A percentile compares a stretch with the other conserved stretches of the same genome.
phyloP scores from a whole-genome alignment of 495 filamentous ascomycete species.

The Tetracladium marchalianum region DNA sequence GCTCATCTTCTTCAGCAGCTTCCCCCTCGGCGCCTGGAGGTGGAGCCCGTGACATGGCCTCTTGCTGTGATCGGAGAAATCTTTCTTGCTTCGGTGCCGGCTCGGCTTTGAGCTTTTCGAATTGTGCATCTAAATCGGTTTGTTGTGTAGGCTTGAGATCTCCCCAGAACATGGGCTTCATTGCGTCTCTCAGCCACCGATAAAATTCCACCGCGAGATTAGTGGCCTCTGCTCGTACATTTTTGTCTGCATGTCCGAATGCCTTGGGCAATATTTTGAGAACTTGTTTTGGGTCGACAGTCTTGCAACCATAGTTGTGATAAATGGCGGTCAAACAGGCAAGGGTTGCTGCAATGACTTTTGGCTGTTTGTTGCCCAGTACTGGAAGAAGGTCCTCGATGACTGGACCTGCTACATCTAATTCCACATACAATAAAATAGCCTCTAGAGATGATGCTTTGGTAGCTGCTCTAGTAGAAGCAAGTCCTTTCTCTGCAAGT shows the following conservation, averaged over 20 bases:
- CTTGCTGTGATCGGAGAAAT: constrained; percentile 81
- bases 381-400: constrained; percentile 85
- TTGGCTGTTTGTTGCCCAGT: constrained; percentile 86
- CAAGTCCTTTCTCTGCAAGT: constrained; percentile 86
- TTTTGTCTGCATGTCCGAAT: constrained; percentile 96
- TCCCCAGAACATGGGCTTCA: constrained; percentile 96
- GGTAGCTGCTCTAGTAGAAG: constrained; percentile 74
- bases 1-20: constrained; percentile 50
- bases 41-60: constrained; percentile 59
- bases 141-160: constrained; percentile 96
- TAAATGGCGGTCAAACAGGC: constrained; percentile 72
- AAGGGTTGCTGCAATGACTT: constrained; percentile 80
- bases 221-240: constrained; percentile 90
- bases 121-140: constrained; percentile 84
- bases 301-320: constrained; percentile 89
- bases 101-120: constrained; percentile 86
- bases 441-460: constrained; percentile 84
- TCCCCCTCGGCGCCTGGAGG: constrained; percentile 43
- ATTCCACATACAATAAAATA: constrained; percentile 77
- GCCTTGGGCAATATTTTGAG: constrained; percentile 83
- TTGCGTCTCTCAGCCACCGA: constrained; percentile 92
- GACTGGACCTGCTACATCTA: constrained; percentile 76
- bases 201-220: constrained; percentile 91
- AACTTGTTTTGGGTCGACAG: constrained; percentile 92
- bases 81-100: constrained; percentile 82